Evolutionary conservation across 164 flowering plant genomes (phyloP), one percentile per base, ranked within the genome.

Genomic region (Saururus chinensis): DNA sequence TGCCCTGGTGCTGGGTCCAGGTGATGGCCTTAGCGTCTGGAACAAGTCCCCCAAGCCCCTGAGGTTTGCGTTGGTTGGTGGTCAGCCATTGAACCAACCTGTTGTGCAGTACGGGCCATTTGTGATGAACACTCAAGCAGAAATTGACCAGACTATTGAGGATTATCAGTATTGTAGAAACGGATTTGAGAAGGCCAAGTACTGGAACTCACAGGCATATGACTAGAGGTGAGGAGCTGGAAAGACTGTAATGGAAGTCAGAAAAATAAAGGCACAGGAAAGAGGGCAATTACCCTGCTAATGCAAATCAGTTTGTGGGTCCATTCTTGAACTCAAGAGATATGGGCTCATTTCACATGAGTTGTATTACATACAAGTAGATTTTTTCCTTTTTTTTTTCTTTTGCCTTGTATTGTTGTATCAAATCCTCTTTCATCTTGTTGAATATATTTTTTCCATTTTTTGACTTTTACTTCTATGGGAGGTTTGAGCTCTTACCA

Each of bases 51-150:
- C 85, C 0, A 71, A 70, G 53, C 66, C 76, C 6, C 60, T 92
- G 26, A 80, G 96, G 59, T 92, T 87, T 51, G 76, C 83, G 61
- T 71, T 92, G 24, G 63, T 86, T 19, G 95, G 83, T 26, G 98
- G 98, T 37, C 80, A 83, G 73, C 98, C 96, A 0, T 41, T 92
- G 9, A 80, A 82, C 30, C 95, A 92, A 48, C 88, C 96, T 0
- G 83, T 92, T 57, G 92, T 77, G 51, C 96, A 86, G 62, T 72
- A 81, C 60, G 96, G 98, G 0, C 96, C 98, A 8, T 87, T 92
- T 74, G 98, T 92, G 77, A 92, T 92, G 98, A 92, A 89, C 77
- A 77, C 96, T 13, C 85, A 86, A 56, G 87, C 75, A 16, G 87
- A 92, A 66, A 89, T 92, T 57, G 82, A 89, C 4, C 79, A 80